phyloP scores from a whole-genome alignment of 768 basidiomycete species.

The Lactarius sanguifluus region DNA sequence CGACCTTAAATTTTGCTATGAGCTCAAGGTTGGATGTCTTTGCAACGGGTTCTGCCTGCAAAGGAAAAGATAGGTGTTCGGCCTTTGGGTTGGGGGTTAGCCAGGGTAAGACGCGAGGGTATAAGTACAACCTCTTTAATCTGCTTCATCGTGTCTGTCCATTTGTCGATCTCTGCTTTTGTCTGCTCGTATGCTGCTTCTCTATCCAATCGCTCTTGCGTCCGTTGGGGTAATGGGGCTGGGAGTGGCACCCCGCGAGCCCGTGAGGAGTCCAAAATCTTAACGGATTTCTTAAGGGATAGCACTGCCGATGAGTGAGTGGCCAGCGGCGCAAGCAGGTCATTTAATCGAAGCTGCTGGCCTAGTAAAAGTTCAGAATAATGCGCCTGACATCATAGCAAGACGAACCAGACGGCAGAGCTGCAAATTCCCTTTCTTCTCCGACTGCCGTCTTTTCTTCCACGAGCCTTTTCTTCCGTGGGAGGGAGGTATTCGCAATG shows the following conservation, averaged over 20 bases:
- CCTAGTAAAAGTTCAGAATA: constrained; percentile 36
- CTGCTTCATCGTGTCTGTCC: constrained; percentile 87
- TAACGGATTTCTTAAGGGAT: constrained; percentile 69
- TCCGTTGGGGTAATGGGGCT: constrained; percentile 82
- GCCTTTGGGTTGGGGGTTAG: constrained; percentile 47
- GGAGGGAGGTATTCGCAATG: constrained; percentile 1
- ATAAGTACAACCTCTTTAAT: constrained; percentile 70
- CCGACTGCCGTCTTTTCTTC: constrained; percentile 26
- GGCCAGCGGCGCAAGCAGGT: constrained; percentile 72
- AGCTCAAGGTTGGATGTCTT: constrained; percentile 72
- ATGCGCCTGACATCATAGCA: not conserved
- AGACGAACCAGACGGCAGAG: constrained; percentile 20
- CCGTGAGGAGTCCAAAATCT: constrained; percentile 53
- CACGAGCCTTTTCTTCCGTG: constrained; percentile 25
- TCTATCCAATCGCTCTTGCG: constrained; percentile 87
- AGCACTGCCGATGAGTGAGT: constrained; percentile 58
- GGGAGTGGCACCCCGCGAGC: constrained; percentile 60
- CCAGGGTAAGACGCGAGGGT: not conserved
- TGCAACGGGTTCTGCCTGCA: constrained; percentile 60
- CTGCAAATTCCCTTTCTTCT: constrained; percentile 27
- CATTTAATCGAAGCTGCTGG: constrained; percentile 65
- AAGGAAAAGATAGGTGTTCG: constrained; percentile 83
- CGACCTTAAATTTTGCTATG: constrained; percentile 81
- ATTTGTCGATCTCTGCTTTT: constrained; percentile 89
- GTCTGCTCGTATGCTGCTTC: constrained; percentile 95